Base-by-base conservation (phyloP, 2,329 filamentous ascomycete genomes). In the Penicillium crustosum region DNA sequence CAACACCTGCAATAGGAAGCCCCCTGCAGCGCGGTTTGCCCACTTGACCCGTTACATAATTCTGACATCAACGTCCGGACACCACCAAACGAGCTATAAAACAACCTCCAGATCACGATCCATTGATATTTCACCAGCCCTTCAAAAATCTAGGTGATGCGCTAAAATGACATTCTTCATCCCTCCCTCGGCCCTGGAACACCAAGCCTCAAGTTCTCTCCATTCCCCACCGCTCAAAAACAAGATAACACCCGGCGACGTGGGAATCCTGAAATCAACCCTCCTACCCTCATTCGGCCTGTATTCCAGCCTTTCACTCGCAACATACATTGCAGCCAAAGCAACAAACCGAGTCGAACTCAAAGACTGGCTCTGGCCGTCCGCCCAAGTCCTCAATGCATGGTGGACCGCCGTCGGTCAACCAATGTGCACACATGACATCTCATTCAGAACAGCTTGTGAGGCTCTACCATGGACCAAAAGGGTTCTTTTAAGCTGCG, bases 281-380 rank as follows among this genome's bases (percentile, higher is more conserved):
- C 68, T 86, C 3, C 73, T 83, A 3, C 83, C 84, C 0, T 85
- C 82, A 0, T 73, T 86, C 38, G 76, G 77, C 0, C 71, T 86
- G 0, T 82, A 86, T 61, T 77, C 81, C 0, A 77, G 80, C 4
- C 75, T 86, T 13, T 78, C 82, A 10, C 63, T 81, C 31, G 75
- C 82, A 33, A 78, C 83, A 0, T 87, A 83, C 65, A 77, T 77
- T 9, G 74, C 79, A 31, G 81, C 81, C 1, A 76, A 82, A 25
- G 77, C 80, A 49, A 83, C 82, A 8, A 71, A 84, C 64, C 77
- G 79, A n/a, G 78, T 82, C 10, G 84, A 86, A 55, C 74, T 79
- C n/a, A 87, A 87, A 65, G 84, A 87, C 67, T 83, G 80, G 76
- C 70, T 84, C 6, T 86, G 83, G 83, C 82, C 83, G 1, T 72